Evolutionary conservation across 176 grass and related monocot genomes (phyloP), one percentile per base, ranked within the genome.

Genomic region (Juncus effusus): DNA sequence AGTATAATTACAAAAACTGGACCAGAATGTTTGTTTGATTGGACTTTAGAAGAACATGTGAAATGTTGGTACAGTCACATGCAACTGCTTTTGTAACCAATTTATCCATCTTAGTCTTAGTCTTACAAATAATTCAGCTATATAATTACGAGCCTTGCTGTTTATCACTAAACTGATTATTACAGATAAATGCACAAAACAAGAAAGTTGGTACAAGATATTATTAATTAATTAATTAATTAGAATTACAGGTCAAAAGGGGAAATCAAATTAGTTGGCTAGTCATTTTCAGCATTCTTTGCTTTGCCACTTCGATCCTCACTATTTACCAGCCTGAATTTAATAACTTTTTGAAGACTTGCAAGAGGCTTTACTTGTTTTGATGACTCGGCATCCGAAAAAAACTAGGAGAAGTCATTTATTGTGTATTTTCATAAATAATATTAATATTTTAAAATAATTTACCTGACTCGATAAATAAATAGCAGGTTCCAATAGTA

Each of bases 291-390:
- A 40, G 51, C 13, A 58, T 5, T 40, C 41, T 58, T 40, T 4
- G 54, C 38, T 58, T 57, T 42, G 7, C 67, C 44, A 47, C 56
- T 54, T 40, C 45, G 42, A 19, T 78, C 80, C 10, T 60, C 73
- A 3, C 1, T 28, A 28, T 36, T 45, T 10, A 58, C n/a, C 9
- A 65, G 57, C 19, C 72, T 82, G 38, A 99, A 99, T 58, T 79
- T 99, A 12, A 93, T 85, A 69, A 84, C 68, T 50, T 90, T 90
- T 40, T 87, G 71, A 73, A 93, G 72, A 56, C 73, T 89, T 19
- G 85, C 78, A 2, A 87, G 73, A 57, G 87, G 83, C 38, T 90
- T 99, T 58, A 90, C 81, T 41, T 99, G 71, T 52, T 99, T 86
- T 4, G 57, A 50, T 15, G 61, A 56, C 66, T 36, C 78, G 80